Conservation (phyloP, 2,329 filamentous ascomycete species). For the Phyllosticta ampelicida region DNA sequence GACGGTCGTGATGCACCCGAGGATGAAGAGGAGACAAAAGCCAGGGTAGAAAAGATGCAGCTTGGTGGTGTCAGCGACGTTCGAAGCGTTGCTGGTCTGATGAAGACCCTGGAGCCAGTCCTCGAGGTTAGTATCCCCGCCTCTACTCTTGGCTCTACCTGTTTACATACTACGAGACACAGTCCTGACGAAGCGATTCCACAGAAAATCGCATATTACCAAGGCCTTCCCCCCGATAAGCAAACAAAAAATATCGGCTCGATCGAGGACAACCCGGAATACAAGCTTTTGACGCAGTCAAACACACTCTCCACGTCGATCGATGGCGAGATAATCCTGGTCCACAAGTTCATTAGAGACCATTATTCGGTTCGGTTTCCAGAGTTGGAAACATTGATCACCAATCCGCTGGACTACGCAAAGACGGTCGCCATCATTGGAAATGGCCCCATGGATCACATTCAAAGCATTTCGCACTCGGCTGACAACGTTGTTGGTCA, state of each 20-base stretch:
- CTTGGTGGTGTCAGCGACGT: slow-evolving; percentile 56
- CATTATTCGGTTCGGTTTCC: slow-evolving; percentile 92
- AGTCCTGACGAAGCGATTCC: slow-evolving; percentile 54
- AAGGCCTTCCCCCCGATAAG: slow-evolving; percentile 55
- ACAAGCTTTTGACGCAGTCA: slow-evolving; percentile 76
- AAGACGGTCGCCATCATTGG: slow-evolving; percentile 89
- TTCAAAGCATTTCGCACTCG: slow-evolving; percentile 67
- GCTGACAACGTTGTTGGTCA: slow-evolving; percentile 67
- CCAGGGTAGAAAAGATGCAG: slow-evolving; percentile 74
- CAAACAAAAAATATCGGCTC: slow-evolving; percentile 58
- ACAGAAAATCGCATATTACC: slow-evolving; percentile 73
- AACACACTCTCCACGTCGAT: slow-evolving; percentile 87
- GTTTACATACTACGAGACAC: slow-evolving; percentile 29
- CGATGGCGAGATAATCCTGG: slow-evolving; percentile 80
- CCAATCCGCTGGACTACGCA: slow-evolving; percentile 87
- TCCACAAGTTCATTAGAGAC: slow-evolving; percentile 94
- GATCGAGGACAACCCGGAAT: slow-evolving; percentile 86
- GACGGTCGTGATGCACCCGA: slow-evolving; percentile 41
- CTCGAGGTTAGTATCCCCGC: slow-evolving; percentile 51
- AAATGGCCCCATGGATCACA: slow-evolving; percentile 66
- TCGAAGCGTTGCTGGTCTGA: slow-evolving; percentile 65
- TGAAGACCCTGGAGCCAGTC: slow-evolving; percentile 71
- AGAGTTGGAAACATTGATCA: slow-evolving; percentile 80
- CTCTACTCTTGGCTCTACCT: slow-evolving; percentile 31
- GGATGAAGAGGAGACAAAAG: slow-evolving; percentile 60